Evolutionary conservation across 2,329 filamentous ascomycete genomes (phyloP).

Genomic region (Fusarium keratoplasticum): DNA sequence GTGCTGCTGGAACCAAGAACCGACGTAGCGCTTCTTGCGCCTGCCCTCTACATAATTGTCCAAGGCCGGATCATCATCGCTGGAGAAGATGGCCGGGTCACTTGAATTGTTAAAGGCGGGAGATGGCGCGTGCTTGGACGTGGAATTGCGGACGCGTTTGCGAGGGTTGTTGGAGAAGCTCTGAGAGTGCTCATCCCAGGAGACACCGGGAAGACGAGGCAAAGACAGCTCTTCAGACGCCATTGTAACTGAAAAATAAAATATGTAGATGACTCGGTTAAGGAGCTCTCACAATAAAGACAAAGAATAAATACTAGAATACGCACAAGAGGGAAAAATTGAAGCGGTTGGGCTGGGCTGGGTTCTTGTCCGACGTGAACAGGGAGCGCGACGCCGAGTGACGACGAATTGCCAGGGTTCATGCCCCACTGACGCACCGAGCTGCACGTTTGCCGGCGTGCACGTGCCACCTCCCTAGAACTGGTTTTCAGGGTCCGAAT

Average conservation of each 20-base stretch:
- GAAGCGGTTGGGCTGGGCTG: background rate
- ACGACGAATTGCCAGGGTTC: conserved; percentile 40
- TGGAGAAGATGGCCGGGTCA: conserved; percentile 78
- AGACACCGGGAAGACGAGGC: conserved; percentile 53
- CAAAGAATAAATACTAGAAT: conserved; percentile 8
- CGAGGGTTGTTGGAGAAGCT: conserved; percentile 53
- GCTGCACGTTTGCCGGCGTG: conserved; percentile 33
- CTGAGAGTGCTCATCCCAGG: conserved; percentile 54
- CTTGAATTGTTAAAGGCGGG: conserved; percentile 71
- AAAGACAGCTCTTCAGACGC: conserved; percentile 58
- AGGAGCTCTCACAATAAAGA: conserved; percentile 12
- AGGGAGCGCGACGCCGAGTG: conserved; percentile 33
- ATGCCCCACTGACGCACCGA: conserved; percentile 37
- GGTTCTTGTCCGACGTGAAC: conserved; percentile 25
- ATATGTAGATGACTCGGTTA: background rate
- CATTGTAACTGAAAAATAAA: conserved; percentile 16
- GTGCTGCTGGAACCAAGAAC: conserved; percentile 75
- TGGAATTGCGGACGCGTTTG: conserved; percentile 53
- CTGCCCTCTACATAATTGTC: conserved; percentile 71
- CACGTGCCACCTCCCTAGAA: conserved; percentile 38
- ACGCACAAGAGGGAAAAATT: conserved; percentile 11
- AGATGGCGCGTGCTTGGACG: conserved; percentile 44
- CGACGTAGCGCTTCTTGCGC: conserved; percentile 72
- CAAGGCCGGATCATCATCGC: conserved; percentile 75
- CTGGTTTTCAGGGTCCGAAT: conserved; percentile 29